Percentiles rank a stretch among this genome's conserved stretches.
Evolutionary conservation across 768 basidiomycete genomes (phyloP).

Genomic region (Boletales sp.): DNA sequence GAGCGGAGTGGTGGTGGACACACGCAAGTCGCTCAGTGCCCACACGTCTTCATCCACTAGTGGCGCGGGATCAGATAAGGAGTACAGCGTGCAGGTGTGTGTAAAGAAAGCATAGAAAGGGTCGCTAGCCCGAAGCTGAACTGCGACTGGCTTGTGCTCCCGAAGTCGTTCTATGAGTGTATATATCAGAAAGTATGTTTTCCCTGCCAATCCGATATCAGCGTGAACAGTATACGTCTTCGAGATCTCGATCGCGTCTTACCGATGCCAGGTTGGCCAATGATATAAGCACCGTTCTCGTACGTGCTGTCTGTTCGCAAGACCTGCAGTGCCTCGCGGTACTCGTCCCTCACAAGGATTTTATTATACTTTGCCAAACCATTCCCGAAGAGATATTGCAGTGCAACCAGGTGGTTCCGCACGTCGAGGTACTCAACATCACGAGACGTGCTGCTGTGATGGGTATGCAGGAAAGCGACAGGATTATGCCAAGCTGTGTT

Average conservation of each 20-base stretch:
- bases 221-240: not conserved
- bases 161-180: too few relatives aligned
- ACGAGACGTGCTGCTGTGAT: too few relatives aligned
- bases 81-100: not conserved
- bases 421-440: too few relatives aligned
- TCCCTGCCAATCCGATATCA: not conserved
- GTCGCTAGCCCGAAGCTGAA: not conserved
- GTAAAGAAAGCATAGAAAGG: not conserved
- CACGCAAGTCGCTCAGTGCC: not conserved
- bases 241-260: not conserved
- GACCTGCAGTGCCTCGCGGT: too few relatives aligned
- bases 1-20: not conserved
- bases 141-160: too few relatives aligned
- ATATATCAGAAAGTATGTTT: not conserved
- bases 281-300: not conserved
- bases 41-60: not conserved
- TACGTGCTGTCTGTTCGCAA: not conserved
- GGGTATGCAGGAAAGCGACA: too few relatives aligned
- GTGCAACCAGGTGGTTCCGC: too few relatives aligned
- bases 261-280: not conserved
- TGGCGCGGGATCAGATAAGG: not conserved
- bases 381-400: too few relatives aligned
- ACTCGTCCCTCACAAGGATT: too few relatives aligned
- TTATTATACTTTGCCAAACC: too few relatives aligned
- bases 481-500: too few relatives aligned